Evolutionary conservation across 164 flowering plant genomes (phyloP).

Genomic region (Malania oleifera): DNA sequence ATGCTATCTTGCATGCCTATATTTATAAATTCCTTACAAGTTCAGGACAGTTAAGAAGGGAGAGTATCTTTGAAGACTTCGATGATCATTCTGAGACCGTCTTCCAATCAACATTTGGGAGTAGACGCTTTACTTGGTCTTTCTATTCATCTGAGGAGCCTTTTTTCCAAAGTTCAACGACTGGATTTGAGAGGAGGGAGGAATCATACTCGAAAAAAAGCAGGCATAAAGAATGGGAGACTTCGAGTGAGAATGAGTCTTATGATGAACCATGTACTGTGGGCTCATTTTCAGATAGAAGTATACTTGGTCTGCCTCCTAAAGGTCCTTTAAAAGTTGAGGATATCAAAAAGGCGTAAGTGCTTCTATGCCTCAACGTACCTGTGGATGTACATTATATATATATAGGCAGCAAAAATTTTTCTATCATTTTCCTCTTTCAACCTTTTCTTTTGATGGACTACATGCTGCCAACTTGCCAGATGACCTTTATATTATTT

Average conservation of each 20-base stretch:
- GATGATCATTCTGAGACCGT: slow-evolving; percentile 38
- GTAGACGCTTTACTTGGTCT: slow-evolving; percentile 53
- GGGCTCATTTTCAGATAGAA: slow-evolving; percentile 65
- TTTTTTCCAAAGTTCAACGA: slow-evolving; percentile 26
- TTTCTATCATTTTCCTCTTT: neutral
- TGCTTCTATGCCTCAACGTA: slow-evolving; percentile 2
- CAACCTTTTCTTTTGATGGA: neutral
- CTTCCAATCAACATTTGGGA: slow-evolving; percentile 53
- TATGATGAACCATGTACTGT: slow-evolving; percentile 33
- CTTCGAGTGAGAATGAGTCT: slow-evolving; percentile 37
- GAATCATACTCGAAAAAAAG: slow-evolving; percentile 24
- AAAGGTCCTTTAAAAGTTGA: slow-evolving; percentile 75
- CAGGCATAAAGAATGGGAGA: slow-evolving; percentile 30
- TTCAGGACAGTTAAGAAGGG: slow-evolving; percentile 44
- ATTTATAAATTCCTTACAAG: neutral
- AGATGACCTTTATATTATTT: no score
- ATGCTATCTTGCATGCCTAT: neutral
- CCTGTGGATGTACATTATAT: neutral
- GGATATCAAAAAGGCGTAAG: slow-evolving; percentile 92
- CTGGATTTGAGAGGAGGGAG: slow-evolving; percentile 65
- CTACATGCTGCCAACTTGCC: no score
- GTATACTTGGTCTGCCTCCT: slow-evolving; percentile 67
- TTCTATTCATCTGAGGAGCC: slow-evolving; percentile 27
- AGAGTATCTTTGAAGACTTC: slow-evolving; percentile 30
- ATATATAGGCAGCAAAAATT: no score